Conservation (phyloP, 371 early-diverging fungal species). For the Mortierella sp. region DNA sequence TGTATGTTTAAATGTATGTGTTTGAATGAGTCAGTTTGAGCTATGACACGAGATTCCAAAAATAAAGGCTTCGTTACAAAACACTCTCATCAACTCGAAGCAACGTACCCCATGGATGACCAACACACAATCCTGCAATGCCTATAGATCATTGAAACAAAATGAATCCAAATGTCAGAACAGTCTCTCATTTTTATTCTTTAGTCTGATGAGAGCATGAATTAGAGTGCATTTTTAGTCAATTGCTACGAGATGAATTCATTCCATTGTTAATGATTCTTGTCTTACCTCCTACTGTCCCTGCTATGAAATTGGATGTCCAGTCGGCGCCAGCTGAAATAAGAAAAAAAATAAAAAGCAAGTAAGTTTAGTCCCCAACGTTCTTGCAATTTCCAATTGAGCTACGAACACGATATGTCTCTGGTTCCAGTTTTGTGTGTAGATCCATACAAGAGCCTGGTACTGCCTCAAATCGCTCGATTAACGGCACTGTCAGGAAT, state of each 20-base stretch:
- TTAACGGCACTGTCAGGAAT: not conserved
- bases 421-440: not conserved
- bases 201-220: not conserved
- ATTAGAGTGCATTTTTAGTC: not conserved
- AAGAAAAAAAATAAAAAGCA: constrained; percentile 10
- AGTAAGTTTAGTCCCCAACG: constrained; percentile 9
- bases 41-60: not conserved
- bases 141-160: constrained; percentile 53
- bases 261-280: not conserved
- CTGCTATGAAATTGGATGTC: constrained; percentile 66
- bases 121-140: constrained; percentile 72
- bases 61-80: not conserved
- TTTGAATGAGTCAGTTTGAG: not conserved
- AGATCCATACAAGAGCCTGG: not conserved
- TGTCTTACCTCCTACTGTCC: constrained; percentile 67
- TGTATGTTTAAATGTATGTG: not conserved
- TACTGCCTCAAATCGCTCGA: not conserved
- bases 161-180: not conserved
- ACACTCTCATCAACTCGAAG: not conserved
- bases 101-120: constrained; percentile 74
- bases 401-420: not conserved
- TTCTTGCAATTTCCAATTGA: not conserved
- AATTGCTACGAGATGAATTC: not conserved
- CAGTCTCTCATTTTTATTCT: not conserved
- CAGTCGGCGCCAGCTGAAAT: constrained; percentile 57